Conservation (phyloP, 352 stramenopile genomes). For the Globisporangium iwayamae region DNA sequence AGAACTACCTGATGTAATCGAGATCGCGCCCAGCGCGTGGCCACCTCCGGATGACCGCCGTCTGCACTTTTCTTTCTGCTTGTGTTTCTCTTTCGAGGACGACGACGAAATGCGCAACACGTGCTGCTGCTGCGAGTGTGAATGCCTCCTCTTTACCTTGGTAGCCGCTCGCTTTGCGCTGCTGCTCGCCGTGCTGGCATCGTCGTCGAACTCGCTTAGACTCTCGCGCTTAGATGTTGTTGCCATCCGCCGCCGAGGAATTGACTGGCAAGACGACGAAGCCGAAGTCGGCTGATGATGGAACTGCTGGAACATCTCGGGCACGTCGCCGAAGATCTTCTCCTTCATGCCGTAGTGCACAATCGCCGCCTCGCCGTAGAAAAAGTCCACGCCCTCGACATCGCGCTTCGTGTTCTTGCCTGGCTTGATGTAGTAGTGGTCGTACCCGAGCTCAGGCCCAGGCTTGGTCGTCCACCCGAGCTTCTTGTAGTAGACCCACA, state of each 20-base stretch:
- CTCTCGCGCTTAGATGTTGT: conserved; percentile 11
- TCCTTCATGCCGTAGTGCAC: conserved; percentile 26
- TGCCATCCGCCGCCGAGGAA: conserved; percentile 1
- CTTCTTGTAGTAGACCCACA: conserved; percentile 30
- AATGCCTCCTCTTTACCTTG: conserved; percentile 5
- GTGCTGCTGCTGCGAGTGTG: not conserved
- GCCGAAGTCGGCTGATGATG: not conserved
- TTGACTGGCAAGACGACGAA: not conserved
- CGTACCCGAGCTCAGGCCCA: conserved; percentile 30
- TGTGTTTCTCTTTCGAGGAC: conserved; percentile 1
- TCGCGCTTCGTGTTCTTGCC: conserved; percentile 24
- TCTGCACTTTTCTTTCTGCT: no score
- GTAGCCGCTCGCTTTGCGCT: conserved; percentile 12
- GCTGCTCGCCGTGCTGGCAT: conserved; percentile 5
- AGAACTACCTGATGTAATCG: conserved; percentile 5
- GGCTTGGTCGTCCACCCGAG: conserved; percentile 20
- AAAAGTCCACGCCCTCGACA: conserved; percentile 32
- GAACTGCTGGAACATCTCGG: conserved; percentile 6
- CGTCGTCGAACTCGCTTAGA: conserved; percentile 15
- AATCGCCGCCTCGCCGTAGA: conserved; percentile 37
- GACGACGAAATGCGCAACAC: not conserved
- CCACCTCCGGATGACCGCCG: not conserved
- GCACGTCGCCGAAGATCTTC: conserved; percentile 31
- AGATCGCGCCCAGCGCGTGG: conserved; percentile 11
- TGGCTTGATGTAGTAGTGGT: conserved; percentile 46